Evolutionary conservation across 2,329 filamentous ascomycete species (phyloP).

Genomic region (Pseudogymnoascus sp.): DNA sequence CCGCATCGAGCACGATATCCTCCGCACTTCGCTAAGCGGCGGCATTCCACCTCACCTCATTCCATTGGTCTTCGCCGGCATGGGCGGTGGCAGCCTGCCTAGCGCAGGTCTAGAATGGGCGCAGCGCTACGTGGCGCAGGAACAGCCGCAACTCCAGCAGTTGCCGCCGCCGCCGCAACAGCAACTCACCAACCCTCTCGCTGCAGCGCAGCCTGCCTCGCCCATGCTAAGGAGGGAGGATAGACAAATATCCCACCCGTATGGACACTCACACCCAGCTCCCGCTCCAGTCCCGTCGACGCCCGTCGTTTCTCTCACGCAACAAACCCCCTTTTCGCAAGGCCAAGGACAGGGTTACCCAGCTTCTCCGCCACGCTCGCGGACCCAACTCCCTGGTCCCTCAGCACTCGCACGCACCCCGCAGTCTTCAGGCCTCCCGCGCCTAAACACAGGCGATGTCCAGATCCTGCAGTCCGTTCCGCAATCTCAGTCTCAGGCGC

Average conservation of each 20-base stretch:
- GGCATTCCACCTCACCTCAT: slow-evolving; percentile 68
- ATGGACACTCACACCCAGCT: slow-evolving; percentile 19
- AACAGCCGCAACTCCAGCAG: slow-evolving; percentile 37
- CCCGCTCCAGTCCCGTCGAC: slow-evolving; percentile 26
- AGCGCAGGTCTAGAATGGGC: slow-evolving; percentile 57
- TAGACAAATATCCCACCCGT: slow-evolving; percentile 26
- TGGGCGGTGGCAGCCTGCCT: slow-evolving; percentile 54
- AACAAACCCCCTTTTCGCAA: slow-evolving; percentile 11
- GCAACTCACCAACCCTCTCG: slow-evolving; percentile 12
- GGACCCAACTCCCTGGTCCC: slow-evolving; percentile 21
- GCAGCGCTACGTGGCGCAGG: slow-evolving; percentile 54
- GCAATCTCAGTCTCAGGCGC: slow-evolving; percentile 10
- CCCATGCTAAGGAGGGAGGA: slow-evolving; percentile 48
- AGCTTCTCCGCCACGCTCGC: slow-evolving; percentile 27
- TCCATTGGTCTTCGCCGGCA: slow-evolving; percentile 65
- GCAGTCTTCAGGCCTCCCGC: slow-evolving; percentile 29
- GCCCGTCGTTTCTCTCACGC: slow-evolving; percentile 17
- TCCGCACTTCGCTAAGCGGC: slow-evolving; percentile 57
- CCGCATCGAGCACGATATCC: slow-evolving; percentile 63
- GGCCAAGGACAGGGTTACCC: slow-evolving; percentile 24
- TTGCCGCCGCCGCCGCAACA: slow-evolving; percentile 39
- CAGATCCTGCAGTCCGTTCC: slow-evolving; percentile 27
- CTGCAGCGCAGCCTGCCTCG: slow-evolving; percentile 33
- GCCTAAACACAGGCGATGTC: slow-evolving; percentile 34
- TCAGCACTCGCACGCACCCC: slow-evolving; percentile 22